These are phyloP conservation scores for Pichia nakasei DNA, from an alignment of 805 yeast genomes.

Conservation along the genomic window DNA sequence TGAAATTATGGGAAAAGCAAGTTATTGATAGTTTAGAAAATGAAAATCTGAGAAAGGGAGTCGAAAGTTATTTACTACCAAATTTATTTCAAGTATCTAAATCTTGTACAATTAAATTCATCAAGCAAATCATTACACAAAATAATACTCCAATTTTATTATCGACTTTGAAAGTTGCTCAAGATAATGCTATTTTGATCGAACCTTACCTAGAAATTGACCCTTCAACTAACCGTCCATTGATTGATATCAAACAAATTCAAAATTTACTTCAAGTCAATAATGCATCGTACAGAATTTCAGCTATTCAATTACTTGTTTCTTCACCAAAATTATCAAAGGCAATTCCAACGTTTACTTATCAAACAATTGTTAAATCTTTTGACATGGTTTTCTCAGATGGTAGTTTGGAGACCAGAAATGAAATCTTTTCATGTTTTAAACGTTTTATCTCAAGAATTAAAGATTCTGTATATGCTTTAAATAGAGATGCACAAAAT, in stretches of 20 bases:
- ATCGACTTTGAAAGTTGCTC: slow-evolving; percentile 55
- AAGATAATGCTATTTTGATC: slow-evolving; percentile 42
- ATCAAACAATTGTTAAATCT: slow-evolving; percentile 34
- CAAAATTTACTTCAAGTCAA: slow-evolving; percentile 38
- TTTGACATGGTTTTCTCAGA: slow-evolving; percentile 53
- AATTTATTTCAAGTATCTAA: slow-evolving; percentile 47
- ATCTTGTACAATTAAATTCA: slow-evolving; percentile 26
- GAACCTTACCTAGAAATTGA: slow-evolving; percentile 40
- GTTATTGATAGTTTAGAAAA: slow-evolving; percentile 30
- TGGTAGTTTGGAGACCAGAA: slow-evolving; percentile 57
- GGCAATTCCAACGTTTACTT: slow-evolving; percentile 40
- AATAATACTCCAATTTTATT: slow-evolving; percentile 34
- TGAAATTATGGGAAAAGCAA: slow-evolving; percentile 39
- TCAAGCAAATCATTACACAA: slow-evolving; percentile 13
- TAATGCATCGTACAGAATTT: slow-evolving; percentile 33
- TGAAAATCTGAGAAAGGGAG: slow-evolving; percentile 32
- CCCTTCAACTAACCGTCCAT: slow-evolving; percentile 17
- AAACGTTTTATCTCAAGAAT: slow-evolving; percentile 56
- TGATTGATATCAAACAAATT: slow-evolving; percentile 23
- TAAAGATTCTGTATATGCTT: slow-evolving; percentile 57
- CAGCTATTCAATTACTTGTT: slow-evolving; percentile 52
- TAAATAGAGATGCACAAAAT: slow-evolving; percentile 43
- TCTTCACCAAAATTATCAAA: slow-evolving; percentile 54
- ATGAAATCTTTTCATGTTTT: slow-evolving; percentile 52
- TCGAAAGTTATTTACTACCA: slow-evolving; percentile 56